Percentiles rank a stretch among this genome's conserved stretches.
These are phyloP conservation scores for Phytophthora megakarya DNA, from an alignment of 352 stramenopile species.

Conservation along the genomic window DNA sequence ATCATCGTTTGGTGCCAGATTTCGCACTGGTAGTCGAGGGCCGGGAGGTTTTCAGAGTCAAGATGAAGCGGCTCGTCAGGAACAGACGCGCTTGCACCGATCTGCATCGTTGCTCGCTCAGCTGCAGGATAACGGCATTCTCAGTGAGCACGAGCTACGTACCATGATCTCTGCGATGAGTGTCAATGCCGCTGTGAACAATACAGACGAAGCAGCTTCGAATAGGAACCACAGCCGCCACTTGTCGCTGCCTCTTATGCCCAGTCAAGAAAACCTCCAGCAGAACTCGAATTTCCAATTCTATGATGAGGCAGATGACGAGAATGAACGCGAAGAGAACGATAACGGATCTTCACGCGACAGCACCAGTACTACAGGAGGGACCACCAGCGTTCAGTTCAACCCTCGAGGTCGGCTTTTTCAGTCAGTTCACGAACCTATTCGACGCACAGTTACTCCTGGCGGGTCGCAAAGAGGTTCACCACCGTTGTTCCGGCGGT, in stretches of 20 bases:
- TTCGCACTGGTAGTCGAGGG: constrained; percentile 16
- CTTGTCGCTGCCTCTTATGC: constrained; percentile 61
- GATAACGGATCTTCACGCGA: constrained; percentile 28
- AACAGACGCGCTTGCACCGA: constrained; percentile 20
- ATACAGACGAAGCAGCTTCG: constrained; percentile 7
- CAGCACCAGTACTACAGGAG: constrained; percentile 28
- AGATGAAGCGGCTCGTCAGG: neutral
- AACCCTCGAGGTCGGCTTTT: constrained; percentile 21
- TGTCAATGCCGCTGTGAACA: constrained; percentile 6
- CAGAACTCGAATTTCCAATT: constrained; percentile 24
- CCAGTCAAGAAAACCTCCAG: constrained; percentile 49
- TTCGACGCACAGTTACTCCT: constrained; percentile 21
- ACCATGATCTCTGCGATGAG: constrained; percentile 39
- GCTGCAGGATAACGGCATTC: constrained; percentile 18
- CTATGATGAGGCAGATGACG: constrained; percentile 33
- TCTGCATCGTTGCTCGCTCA: constrained; percentile 24
- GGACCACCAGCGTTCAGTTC: constrained; percentile 1
- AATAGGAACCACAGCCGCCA: constrained; percentile 42
- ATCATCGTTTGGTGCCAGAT: constrained; percentile 33
- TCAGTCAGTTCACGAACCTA: constrained; percentile 23
- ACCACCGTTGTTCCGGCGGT: constrained; percentile 27
- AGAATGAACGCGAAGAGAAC: constrained; percentile 19
- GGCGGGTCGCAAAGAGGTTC: constrained; percentile 28
- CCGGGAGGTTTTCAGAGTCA: constrained; percentile 19
- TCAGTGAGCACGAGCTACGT: constrained; percentile 32